Percentiles rank a stretch among this genome's conserved stretches.
These are phyloP conservation scores for Anastatica hierochuntica DNA, from an alignment of 345 rosid genomes.

Conservation along the genomic window DNA sequence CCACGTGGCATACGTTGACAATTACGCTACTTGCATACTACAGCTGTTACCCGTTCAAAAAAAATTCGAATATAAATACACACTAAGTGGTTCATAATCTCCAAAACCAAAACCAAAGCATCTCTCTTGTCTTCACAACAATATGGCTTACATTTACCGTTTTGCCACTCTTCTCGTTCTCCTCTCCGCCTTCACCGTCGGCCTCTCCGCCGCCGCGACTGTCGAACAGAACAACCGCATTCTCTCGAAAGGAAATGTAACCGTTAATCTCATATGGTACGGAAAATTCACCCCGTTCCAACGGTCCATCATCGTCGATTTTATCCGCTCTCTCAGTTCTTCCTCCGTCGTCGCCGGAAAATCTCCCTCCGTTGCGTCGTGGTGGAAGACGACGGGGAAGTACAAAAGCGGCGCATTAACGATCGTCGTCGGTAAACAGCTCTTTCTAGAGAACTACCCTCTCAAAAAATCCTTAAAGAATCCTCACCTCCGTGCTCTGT, in stretches of 20 bases:
- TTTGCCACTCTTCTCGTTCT: constrained; percentile 13
- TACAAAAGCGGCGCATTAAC: constrained; percentile 42
- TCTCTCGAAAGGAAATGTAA: constrained; percentile 51
- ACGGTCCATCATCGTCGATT: constrained; percentile 65
- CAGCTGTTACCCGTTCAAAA: constrained; percentile 23
- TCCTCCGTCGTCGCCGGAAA: constrained; percentile 4
- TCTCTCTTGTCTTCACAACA: background rate
- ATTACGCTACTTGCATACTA: background rate
- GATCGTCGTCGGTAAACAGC: constrained; percentile 48
- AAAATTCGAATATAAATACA: constrained; percentile 5
- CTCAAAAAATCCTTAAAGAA: constrained; percentile 50
- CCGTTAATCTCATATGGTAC: constrained; percentile 81
- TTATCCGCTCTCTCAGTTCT: constrained; percentile 48
- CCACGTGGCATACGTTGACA: constrained; percentile 23
- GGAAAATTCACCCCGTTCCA: constrained; percentile 61
- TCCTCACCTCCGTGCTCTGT: constrained; percentile 45
- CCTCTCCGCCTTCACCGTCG: constrained; percentile 9
- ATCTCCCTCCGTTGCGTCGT: constrained; percentile 45
- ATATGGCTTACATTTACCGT: constrained; percentile 14
- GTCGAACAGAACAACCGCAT: constrained; percentile 34
- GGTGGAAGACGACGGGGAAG: constrained; percentile 85
- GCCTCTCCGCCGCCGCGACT: constrained; percentile 12
- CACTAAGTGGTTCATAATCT: background rate
- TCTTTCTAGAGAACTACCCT: constrained; percentile 46
- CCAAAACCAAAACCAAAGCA: background rate